Evolutionary conservation across 768 basidiomycete genomes (phyloP).

Genomic region (Leccinum longicurvipes): DNA sequence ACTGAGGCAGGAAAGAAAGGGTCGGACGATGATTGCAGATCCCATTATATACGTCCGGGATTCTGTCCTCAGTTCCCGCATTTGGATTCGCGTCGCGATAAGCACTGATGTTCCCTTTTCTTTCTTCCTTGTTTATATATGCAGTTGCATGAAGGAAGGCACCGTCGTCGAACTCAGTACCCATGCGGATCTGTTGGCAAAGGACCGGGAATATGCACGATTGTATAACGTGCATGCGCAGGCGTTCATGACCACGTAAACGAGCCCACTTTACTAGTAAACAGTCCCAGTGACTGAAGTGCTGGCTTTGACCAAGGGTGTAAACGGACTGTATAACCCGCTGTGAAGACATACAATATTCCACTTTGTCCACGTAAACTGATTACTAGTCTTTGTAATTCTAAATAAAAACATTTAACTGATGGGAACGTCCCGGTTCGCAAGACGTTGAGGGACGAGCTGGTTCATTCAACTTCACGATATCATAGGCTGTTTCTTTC

Average conservation of each 20-base stretch:
- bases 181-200: slow-evolving; percentile 29
- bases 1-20: slow-evolving; percentile 27
- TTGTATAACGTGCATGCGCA: slow-evolving; percentile 34
- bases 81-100: neutral
- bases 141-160: slow-evolving; percentile 35
- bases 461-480: too few species aligned
- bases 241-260: slow-evolving; percentile 20
- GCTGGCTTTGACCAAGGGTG: too few species aligned
- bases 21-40: slow-evolving; percentile 40
- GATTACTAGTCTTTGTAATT: too few species aligned
- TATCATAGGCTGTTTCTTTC: too few species aligned
- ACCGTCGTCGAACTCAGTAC: slow-evolving; percentile 31
- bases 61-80: neutral
- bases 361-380: too few species aligned
- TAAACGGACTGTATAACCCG: too few species aligned
- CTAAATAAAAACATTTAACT: too few species aligned
- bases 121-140: neutral
- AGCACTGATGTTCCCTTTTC: neutral
- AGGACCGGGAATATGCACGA: slow-evolving; percentile 31
- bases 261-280: neutral
- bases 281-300: too few species aligned
- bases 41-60: slow-evolving; percentile 31
- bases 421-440: too few species aligned
- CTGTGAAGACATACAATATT: too few species aligned
- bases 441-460: too few species aligned